Conservation (phyloP, 140 eudicot genomes). For the Stevia rebaudiana region DNA sequence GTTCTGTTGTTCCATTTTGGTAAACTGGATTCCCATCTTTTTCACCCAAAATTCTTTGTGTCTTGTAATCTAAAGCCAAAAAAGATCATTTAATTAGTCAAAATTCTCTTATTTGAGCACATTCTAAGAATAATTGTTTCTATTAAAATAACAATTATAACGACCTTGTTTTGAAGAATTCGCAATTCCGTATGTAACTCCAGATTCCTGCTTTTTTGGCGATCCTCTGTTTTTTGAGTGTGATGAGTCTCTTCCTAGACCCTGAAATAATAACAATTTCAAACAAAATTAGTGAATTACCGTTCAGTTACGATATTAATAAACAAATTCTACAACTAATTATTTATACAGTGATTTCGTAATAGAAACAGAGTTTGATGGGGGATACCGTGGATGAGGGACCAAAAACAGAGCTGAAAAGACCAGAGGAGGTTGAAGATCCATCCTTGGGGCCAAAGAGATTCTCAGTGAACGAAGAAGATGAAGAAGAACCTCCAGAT, state of each 20-base stretch:
- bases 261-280: slow-evolving; percentile 29
- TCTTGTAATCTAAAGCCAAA: slow-evolving; percentile 28
- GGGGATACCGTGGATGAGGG: slow-evolving; percentile 51
- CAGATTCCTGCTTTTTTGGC: slow-evolving; percentile 29
- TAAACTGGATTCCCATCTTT: slow-evolving; percentile 36
- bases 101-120: too few species aligned
- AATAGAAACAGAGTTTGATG: background rate
- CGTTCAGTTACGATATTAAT: too few species aligned
- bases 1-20: slow-evolving; percentile 40
- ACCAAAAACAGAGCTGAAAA: slow-evolving; percentile 62
- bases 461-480: slow-evolving; percentile 44
- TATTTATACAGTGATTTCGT: too few species aligned
- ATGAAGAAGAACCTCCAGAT: slow-evolving; percentile 30
- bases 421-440: slow-evolving; percentile 43
- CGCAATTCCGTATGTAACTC: slow-evolving; percentile 37
- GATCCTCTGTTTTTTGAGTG: slow-evolving; percentile 27
- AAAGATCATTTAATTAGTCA: background rate
- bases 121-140: background rate
- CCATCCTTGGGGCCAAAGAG: slow-evolving; percentile 79
- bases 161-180: slow-evolving; percentile 46
- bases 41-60: slow-evolving; percentile 29
- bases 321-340: background rate
- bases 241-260: slow-evolving; percentile 45
- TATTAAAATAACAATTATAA: background rate
- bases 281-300: background rate